phyloP scores from a whole-genome alignment of 1,284 basidiomycete genomes.

The Chalciporus sp. region DNA sequence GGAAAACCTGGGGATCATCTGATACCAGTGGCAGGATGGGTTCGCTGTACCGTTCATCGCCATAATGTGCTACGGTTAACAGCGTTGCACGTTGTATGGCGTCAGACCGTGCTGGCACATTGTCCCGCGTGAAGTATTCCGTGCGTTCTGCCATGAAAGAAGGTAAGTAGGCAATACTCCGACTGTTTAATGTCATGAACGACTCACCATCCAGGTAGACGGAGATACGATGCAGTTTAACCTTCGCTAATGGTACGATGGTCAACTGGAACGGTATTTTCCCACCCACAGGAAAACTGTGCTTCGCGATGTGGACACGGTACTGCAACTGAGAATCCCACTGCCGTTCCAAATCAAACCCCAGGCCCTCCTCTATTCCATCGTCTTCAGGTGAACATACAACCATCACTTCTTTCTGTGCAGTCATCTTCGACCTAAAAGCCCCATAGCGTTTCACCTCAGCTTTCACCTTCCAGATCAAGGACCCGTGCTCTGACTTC shows the following conservation, averaged over 20 bases:
- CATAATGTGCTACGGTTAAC: slow-evolving; percentile 60
- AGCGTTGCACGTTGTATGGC: slow-evolving; percentile 68
- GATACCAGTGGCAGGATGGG: slow-evolving; percentile 71
- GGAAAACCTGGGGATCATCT: slow-evolving; percentile 55
- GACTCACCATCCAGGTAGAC: slow-evolving; percentile 81
- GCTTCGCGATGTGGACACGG: slow-evolving; percentile 78
- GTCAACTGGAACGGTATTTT: slow-evolving; percentile 81
- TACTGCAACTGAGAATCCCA: slow-evolving; percentile 95
- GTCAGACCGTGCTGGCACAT: slow-evolving; percentile 78
- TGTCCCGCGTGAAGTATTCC: slow-evolving; percentile 76
- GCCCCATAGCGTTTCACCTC: slow-evolving; percentile 83
- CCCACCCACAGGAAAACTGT: slow-evolving; percentile 84
- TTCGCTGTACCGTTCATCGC: slow-evolving; percentile 36
- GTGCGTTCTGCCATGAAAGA: slow-evolving; percentile 64
- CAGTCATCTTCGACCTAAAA: slow-evolving; percentile 74
- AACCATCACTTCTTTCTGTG: slow-evolving; percentile 75
- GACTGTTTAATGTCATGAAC: neutral
- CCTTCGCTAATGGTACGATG: slow-evolving; percentile 84
- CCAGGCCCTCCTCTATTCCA: slow-evolving; percentile 58
- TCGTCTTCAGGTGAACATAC: slow-evolving; percentile 73
- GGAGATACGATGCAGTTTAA: slow-evolving; percentile 79
- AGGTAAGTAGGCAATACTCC: slow-evolving; percentile 2
- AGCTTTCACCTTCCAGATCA: slow-evolving; percentile 83
- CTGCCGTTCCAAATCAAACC: slow-evolving; percentile 85
- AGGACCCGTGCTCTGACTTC: slow-evolving; percentile 77